These are phyloP conservation scores for Eucalyptus cladocalyx DNA, from an alignment of 345 rosid species.

Conservation along the genomic window DNA sequence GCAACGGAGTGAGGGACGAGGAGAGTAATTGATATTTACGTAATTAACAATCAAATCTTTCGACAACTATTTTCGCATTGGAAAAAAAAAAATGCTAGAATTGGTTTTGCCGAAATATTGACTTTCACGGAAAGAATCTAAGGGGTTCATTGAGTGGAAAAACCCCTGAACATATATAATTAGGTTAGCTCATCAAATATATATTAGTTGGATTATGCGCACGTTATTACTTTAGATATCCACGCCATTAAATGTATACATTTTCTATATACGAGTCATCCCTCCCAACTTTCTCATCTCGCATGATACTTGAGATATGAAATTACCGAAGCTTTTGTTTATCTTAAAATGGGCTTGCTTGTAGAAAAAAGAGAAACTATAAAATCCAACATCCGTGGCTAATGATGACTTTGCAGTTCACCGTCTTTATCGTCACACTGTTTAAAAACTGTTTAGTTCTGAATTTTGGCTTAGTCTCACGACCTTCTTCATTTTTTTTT, in stretches of 20 bases:
- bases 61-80: background rate
- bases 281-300: background rate
- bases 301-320: background rate
- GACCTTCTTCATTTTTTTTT: background rate
- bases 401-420: background rate
- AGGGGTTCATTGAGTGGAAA: background rate
- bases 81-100: background rate
- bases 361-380: background rate
- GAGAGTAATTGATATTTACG: background rate
- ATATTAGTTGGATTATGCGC: background rate
- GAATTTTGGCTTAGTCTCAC: background rate
- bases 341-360: background rate
- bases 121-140: background rate
- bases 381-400: background rate
- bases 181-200: background rate
- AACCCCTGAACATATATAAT: too few relatives aligned
- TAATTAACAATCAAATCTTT: background rate
- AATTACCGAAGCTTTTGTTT: background rate
- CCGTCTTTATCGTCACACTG: background rate
- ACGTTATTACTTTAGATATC: too few relatives aligned
- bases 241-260: background rate
- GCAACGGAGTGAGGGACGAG: background rate
- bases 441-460: background rate
- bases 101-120: background rate
- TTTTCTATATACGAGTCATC: background rate